Percentiles rank a stretch among this genome's conserved stretches.
phyloP scores from a whole-genome alignment of 441 rosid genomes.

The Jatropha podagrica region DNA sequence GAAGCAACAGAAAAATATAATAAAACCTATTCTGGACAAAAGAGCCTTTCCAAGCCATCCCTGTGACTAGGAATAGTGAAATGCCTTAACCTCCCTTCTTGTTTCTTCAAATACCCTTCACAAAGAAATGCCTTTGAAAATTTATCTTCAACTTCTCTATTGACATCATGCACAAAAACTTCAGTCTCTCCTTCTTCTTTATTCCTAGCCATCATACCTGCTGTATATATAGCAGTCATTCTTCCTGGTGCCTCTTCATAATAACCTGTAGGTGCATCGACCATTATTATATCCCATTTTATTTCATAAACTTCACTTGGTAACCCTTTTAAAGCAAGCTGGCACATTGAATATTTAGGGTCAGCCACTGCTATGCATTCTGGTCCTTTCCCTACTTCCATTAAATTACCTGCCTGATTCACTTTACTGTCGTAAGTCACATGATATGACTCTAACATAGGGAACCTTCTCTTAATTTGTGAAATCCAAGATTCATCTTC shows the following conservation, averaged over 20 bases:
- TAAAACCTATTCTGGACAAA: slow-evolving; percentile 52
- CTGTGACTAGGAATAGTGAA: slow-evolving; percentile 70
- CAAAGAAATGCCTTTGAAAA: slow-evolving; percentile 79
- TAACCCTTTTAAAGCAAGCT: slow-evolving; percentile 74
- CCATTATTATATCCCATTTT: slow-evolving; percentile 82
- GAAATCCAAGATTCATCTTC: slow-evolving; percentile 86
- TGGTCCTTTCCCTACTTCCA: slow-evolving; percentile 73
- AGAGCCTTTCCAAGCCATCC: slow-evolving; percentile 43
- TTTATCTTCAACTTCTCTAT: slow-evolving; percentile 69
- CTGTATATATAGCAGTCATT: slow-evolving; percentile 76
- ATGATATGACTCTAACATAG: slow-evolving; percentile 74
- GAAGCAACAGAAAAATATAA: background rate
- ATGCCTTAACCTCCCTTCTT: slow-evolving; percentile 80
- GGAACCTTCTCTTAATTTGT: slow-evolving; percentile 67
- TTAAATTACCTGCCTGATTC: slow-evolving; percentile 61
- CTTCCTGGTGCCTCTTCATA: slow-evolving; percentile 83
- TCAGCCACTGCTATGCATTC: slow-evolving; percentile 72
- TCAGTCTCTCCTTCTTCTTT: slow-evolving; percentile 56
- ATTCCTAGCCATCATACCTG: slow-evolving; percentile 86
- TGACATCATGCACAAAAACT: slow-evolving; percentile 82
- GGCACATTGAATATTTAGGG: slow-evolving; percentile 76
- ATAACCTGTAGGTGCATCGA: slow-evolving; percentile 80
- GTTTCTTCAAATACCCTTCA: slow-evolving; percentile 70
- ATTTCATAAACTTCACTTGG: slow-evolving; percentile 63
- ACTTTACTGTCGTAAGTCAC: slow-evolving; percentile 79